These are phyloP conservation scores for Pichia sp. DNA, from an alignment of 1,139 yeast species.

Conservation along the genomic window DNA sequence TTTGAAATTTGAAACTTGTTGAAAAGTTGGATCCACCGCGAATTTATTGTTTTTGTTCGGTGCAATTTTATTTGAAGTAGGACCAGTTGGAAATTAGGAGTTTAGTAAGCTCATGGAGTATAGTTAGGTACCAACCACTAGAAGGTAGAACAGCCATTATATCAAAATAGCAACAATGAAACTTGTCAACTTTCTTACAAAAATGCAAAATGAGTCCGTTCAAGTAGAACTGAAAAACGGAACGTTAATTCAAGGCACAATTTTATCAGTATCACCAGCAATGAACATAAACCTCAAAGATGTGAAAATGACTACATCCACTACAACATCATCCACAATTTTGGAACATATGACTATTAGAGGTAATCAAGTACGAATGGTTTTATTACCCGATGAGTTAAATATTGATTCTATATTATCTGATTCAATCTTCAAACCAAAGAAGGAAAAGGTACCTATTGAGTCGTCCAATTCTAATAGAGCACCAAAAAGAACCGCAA, in stretches of 20 bases:
- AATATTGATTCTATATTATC: slow-evolving; percentile 72
- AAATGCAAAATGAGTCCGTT: slow-evolving; percentile 77
- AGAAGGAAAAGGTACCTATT: slow-evolving; percentile 20
- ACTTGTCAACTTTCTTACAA: slow-evolving; percentile 71
- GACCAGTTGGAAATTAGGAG: too few species aligned
- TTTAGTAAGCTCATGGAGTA: too few species aligned
- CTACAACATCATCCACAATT: slow-evolving; percentile 63
- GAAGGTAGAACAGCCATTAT: too few species aligned
- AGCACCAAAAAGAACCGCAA: slow-evolving; percentile 8
- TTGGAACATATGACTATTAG: slow-evolving; percentile 79
- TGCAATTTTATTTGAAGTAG: not conserved
- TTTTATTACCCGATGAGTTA: slow-evolving; percentile 79
- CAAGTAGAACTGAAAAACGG: slow-evolving; percentile 94
- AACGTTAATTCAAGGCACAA: slow-evolving; percentile 59
- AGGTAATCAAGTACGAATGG: slow-evolving; percentile 85
- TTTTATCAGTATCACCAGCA: slow-evolving; percentile 79
- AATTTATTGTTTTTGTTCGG: not conserved
- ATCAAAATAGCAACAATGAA: slow-evolving; percentile 34
- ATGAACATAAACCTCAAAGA: slow-evolving; percentile 87
- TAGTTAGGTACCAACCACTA: too few species aligned
- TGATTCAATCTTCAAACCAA: slow-evolving; percentile 47
- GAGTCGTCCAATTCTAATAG: not conserved
- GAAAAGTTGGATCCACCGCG: not conserved
- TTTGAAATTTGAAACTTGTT: too few species aligned
- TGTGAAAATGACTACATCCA: slow-evolving; percentile 62